A percentile compares a stretch with the other conserved stretches of the same genome.
These are phyloP conservation scores for Alternaria triticina DNA, from an alignment of 2,329 filamentous ascomycete species.

Conservation along the genomic window DNA sequence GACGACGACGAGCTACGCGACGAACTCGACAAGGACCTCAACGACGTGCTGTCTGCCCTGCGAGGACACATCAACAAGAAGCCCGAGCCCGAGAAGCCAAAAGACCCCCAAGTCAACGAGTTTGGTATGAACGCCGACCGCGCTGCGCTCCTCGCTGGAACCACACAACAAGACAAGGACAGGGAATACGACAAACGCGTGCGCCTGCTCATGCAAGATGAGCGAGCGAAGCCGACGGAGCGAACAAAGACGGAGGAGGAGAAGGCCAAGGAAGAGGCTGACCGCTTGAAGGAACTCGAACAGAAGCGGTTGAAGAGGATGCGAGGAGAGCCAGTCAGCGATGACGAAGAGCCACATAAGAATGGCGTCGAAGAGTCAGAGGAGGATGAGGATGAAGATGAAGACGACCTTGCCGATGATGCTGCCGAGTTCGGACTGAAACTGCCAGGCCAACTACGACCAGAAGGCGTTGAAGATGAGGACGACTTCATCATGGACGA, in stretches of 20 bases:
- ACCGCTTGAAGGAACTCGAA: conserved; percentile 79
- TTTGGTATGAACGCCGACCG: conserved; percentile 66
- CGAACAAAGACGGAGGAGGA: conserved; percentile 72
- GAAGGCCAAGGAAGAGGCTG: conserved; percentile 71
- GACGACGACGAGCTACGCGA: conserved; percentile 88
- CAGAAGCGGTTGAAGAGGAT: conserved; percentile 83
- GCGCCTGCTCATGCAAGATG: conserved; percentile 82
- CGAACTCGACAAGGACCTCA: conserved; percentile 83
- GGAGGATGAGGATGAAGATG: conserved; percentile 47
- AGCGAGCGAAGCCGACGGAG: conserved; percentile 82
- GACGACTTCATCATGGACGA: conserved; percentile 93
- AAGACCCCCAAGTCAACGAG: conserved; percentile 47
- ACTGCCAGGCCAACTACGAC: conserved; percentile 56
- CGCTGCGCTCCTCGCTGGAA: conserved; percentile 64
- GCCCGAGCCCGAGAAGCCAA: conserved; percentile 51
- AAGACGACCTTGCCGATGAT: conserved; percentile 55
- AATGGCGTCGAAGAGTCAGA: conserved; percentile 28
- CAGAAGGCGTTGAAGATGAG: conserved; percentile 75
- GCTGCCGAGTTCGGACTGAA: conserved; percentile 68
- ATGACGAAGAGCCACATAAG: conserved; percentile 67
- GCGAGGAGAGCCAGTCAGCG: conserved; percentile 79
- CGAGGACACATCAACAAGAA: conserved; percentile 61
- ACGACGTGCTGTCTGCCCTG: conserved; percentile 76
- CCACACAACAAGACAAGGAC: conserved; percentile 72
- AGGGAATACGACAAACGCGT: conserved; percentile 87